Base-by-base conservation (phyloP, 306 rosid genomes). In the Senna siamea region DNA sequence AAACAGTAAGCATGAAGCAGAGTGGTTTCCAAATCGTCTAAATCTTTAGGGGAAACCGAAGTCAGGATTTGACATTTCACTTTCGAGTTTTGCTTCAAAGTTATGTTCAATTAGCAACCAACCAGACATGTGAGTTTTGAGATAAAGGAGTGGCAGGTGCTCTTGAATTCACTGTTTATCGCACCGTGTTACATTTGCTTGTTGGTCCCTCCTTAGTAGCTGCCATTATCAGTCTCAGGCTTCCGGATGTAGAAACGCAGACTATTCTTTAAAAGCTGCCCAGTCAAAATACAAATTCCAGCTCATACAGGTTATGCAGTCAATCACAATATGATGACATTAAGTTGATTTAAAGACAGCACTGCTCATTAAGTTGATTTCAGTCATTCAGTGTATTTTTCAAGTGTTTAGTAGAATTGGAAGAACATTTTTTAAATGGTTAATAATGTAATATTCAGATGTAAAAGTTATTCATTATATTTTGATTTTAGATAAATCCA, bases 181-280 rank as follows among this genome's bases (percentile, higher is more conserved):
- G 3, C 14, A 3, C 5, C 17, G 14, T 10, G 6, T 12, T 44
- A 13, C 51, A 44, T 12, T 44, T 44, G 51, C 51, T 10, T 14
- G 15, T 47, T 47, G 52, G 52, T 47, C 19, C 52, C 7, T 52
- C 7, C 60, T 62, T 47, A 87, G 66, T 80, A 82, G 55, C 89
- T 82, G 62, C 87, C 9, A 43, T 78, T 6, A 18, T 88, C 84
- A 5, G 80, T 85, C 76, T 85, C 89, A 4, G 88, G 92, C 83
- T 86, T 80, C 22, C 92, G 73, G 35, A 87, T 78, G 67, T 75
- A 87, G 65, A 83, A 87, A 9, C 89, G 89, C 43, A 83, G 70
- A 57, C 82, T 78, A 72, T 87, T 83, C 58, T 78, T 84, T 59
- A 83, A 6, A 19, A 83, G 87, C 92, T 87, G 78, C 75, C 64